Conservation (phyloP, 768 basidiomycete species). For the Suillus tomentosus region DNA sequence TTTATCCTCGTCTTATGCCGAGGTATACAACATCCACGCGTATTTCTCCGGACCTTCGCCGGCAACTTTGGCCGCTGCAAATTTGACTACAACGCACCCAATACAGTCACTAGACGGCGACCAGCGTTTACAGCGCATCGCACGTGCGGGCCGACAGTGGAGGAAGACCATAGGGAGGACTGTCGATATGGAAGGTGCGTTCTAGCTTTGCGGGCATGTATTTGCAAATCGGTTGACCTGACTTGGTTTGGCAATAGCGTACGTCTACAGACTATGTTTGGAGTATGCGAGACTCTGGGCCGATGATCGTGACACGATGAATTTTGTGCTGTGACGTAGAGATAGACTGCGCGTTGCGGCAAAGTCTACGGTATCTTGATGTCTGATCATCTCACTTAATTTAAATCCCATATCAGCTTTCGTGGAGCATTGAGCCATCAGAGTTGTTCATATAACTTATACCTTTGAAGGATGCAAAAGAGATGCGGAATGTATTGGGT, state of each 20-base stretch:
- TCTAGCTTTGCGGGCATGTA: slow-evolving; percentile 6
- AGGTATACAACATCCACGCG: slow-evolving; percentile 91
- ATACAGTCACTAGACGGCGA: slow-evolving; percentile 60
- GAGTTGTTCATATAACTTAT: slow-evolving; percentile 3
- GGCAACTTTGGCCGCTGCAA: slow-evolving; percentile 54
- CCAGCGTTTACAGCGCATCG: slow-evolving; percentile 74
- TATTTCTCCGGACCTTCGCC: slow-evolving; percentile 88
- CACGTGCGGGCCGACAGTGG: slow-evolving; percentile 92
- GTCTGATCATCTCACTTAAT: not conserved
- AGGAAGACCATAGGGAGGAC: slow-evolving; percentile 79
- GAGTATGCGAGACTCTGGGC: slow-evolving; percentile 87
- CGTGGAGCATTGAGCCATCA: not conserved
- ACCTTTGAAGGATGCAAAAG: not conserved
- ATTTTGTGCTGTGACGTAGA: slow-evolving; percentile 25
- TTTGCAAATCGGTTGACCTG: slow-evolving; percentile 1
- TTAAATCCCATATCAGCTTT: slow-evolving; percentile 1
- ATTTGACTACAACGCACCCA: slow-evolving; percentile 44
- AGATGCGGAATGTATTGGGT: not conserved
- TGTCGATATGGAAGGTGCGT: slow-evolving; percentile 90
- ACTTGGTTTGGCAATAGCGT: slow-evolving; percentile 47
- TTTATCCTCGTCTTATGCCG: slow-evolving; percentile 79
- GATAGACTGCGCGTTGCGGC: not conserved
- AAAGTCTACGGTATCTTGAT: not conserved
- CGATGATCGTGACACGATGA: slow-evolving; percentile 82
- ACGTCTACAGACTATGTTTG: slow-evolving; percentile 83